phyloP scores from a whole-genome alignment of 1,284 basidiomycete genomes.

The Ceratobasidium papillatum region DNA sequence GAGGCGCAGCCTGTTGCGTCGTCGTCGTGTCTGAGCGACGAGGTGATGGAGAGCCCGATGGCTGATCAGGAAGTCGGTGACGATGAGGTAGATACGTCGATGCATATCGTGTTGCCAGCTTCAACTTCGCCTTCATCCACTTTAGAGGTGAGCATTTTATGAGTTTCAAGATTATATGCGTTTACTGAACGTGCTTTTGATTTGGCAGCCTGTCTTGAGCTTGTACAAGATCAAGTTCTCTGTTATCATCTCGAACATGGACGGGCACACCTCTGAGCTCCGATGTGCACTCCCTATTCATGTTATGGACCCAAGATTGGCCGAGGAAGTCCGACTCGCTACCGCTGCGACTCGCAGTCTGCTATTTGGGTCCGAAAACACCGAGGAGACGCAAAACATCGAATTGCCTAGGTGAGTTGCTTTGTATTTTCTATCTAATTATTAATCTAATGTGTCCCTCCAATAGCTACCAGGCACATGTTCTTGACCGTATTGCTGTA shows the following conservation, averaged over 20 bases:
- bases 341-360: conserved; percentile 77
- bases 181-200: background rate
- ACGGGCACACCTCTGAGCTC: conserved; percentile 89
- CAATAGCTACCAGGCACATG: conserved; percentile 43
- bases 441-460: background rate
- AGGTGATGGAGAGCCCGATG: conserved; percentile 31
- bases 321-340: conserved; percentile 76
- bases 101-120: conserved; percentile 55
- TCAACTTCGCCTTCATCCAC: conserved; percentile 67
- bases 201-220: conserved; percentile 43
- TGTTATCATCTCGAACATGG: conserved; percentile 81
- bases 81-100: conserved; percentile 57
- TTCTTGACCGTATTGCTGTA: conserved; percentile 28
- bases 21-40: conserved; percentile 12
- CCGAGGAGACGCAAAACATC: conserved; percentile 62
- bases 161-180: background rate
- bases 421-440: background rate
- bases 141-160: conserved; percentile 48
- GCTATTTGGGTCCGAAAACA: conserved; percentile 61
- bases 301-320: conserved; percentile 75
- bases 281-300: conserved; percentile 89
- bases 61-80: conserved; percentile 51
- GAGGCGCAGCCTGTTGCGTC: conserved; percentile 28
- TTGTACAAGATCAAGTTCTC: conserved; percentile 49
- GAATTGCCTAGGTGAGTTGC: conserved; percentile 83